Evolutionary conservation across 768 basidiomycete genomes (phyloP), one percentile per base, ranked within the genome.

Genomic region (Kwoniella sp.): DNA sequence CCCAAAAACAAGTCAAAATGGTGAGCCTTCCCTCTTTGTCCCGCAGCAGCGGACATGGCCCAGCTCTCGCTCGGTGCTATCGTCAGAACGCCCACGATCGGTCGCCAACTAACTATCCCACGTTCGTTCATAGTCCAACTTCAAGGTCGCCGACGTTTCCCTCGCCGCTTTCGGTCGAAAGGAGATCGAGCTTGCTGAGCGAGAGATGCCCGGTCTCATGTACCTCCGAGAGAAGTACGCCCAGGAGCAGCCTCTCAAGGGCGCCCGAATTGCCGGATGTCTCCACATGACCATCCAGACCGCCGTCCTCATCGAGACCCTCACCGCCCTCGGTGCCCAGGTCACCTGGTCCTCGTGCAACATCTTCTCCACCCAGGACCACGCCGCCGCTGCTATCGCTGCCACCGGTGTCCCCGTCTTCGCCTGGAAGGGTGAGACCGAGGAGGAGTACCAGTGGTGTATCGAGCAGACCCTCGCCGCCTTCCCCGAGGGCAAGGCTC

Each of bases 331-430:
- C 66, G 95, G 95, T 70, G 95, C 95, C 56, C 86, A 96, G 74
- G 93, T 99, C 48, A 83, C 93, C 63, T 99, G 95, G 95, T 98
- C 95, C 22, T 96, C 91, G 63, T 95, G 91, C 89, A 95, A 99
- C 80, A 99, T 99, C 75, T 99, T 93, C 80, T 98, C 95, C 43
- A 99, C 95, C 45, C 95, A 99, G 78, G 95, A 99, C 76, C 95
- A 99, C 78, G 95, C 95, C 47, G 95, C 95, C 46, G 87, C 95
- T 62, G 95, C 89, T 62, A 96, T 96, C 60, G 93, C 93, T 60
- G 93, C 91, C 15, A 98, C 95, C 54, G 93, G 93, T 63, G 88
- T 98, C 50, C 95, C 95, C 62, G 95, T 98, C 69, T 99, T 84
- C 71, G 95, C 95, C 34, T 99, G 95, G 95, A 99, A 99, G 80